A percentile compares a stretch with the other conserved stretches of the same genome.
phyloP scores from a whole-genome alignment of 2,329 filamentous ascomycete species.

The Blastomyces gilchristii region DNA sequence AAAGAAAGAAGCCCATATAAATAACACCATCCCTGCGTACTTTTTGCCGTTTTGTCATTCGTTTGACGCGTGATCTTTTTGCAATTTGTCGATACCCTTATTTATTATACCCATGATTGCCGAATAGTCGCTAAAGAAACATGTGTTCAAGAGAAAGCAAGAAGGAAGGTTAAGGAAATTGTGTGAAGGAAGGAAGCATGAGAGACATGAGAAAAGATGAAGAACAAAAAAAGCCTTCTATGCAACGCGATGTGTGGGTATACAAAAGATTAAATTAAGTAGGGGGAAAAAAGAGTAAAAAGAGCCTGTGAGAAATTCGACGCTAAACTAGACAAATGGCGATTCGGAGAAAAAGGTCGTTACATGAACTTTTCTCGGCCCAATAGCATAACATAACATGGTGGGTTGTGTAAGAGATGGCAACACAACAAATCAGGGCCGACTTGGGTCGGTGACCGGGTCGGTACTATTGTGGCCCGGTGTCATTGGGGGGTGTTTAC shows the following conservation, averaged over 20 bases:
- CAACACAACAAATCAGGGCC: background rate
- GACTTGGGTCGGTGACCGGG: conserved; percentile 10
- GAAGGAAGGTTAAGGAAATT: background rate
- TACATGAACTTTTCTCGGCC: background rate
- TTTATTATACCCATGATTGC: background rate
- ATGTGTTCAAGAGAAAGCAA: background rate
- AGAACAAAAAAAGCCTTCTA: background rate
- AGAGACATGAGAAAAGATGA: background rate
- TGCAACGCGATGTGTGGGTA: conserved; percentile 6
- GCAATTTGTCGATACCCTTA: background rate
- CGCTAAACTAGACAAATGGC: background rate
- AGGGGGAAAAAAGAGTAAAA: background rate
- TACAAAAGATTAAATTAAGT: conserved; percentile 3
- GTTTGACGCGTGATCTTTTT: background rate
- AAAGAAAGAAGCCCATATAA: background rate
- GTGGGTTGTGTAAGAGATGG: background rate
- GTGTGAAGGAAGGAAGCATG: background rate
- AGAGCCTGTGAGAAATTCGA: background rate
- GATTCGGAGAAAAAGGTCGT: background rate
- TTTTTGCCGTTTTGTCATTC: background rate
- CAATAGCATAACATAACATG: background rate
- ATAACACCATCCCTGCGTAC: background rate
- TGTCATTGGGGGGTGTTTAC: background rate
- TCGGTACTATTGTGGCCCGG: conserved; percentile 18
- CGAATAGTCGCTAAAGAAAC: background rate